A percentile compares a stretch with the other conserved stretches of the same genome.
Evolutionary conservation across 202 grass and related monocot genomes (phyloP).

Genomic region (Eragrostis tef): DNA sequence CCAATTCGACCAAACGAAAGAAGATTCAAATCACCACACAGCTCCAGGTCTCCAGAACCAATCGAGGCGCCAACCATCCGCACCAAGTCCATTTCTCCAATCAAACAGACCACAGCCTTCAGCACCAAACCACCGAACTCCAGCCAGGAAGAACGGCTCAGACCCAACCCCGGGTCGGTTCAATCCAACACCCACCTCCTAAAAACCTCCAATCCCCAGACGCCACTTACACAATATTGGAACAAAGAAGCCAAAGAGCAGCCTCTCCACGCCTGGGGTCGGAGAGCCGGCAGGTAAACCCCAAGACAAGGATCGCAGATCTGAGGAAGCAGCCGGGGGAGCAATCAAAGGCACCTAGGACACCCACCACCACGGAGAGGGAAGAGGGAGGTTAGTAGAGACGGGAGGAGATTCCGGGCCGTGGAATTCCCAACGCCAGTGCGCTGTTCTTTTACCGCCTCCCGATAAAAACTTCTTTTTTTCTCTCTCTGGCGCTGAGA

Average conservation of each 20-base stretch:
- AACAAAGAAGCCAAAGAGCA: not conserved
- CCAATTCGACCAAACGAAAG: conserved; percentile 10
- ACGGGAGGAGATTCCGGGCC: conserved; percentile 36
- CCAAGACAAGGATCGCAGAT: conserved; percentile 50
- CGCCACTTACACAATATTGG: not conserved
- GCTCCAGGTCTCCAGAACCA: not conserved
- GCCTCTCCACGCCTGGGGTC: conserved; percentile 10
- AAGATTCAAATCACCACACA: not conserved
- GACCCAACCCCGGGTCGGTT: not conserved
- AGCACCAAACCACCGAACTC: not conserved
- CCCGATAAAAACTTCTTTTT: not conserved
- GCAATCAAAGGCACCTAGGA: conserved; percentile 32
- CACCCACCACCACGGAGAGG: conserved; percentile 29
- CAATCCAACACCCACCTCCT: conserved; percentile 1
- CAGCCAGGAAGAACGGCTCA: conserved; percentile 13
- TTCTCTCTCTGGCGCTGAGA: not conserved
- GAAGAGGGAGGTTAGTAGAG: not conserved
- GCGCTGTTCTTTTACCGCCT: conserved; percentile 25
- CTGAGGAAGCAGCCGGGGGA: conserved; percentile 38
- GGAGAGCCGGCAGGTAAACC: not conserved
- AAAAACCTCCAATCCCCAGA: not conserved
- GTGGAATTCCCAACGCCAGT: conserved; percentile 47
- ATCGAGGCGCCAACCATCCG: not conserved
- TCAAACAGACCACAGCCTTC: not conserved
- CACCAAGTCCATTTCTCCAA: conserved; percentile 25